Evolutionary conservation across 2,329 filamentous ascomycete genomes (phyloP).

Genomic region (Trichoderma breve): DNA sequence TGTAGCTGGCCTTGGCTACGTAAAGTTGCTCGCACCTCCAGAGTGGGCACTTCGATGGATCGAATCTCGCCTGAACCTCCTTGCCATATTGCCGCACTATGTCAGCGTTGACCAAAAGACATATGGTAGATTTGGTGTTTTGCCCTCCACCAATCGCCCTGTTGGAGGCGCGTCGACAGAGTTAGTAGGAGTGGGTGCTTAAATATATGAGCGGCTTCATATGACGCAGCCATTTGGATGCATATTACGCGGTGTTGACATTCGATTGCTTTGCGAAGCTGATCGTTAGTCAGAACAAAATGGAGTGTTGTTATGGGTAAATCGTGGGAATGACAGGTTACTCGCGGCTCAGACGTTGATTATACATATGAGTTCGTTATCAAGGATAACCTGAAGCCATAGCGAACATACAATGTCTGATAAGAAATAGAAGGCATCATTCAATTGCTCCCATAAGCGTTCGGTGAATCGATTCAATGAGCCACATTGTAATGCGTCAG

Average conservation of each 20-base stretch:
- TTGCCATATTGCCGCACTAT: slow-evolving; percentile 83
- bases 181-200: slow-evolving; percentile 44
- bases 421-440: background rate
- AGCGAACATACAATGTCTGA: background rate
- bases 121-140: slow-evolving; percentile 85
- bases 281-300: background rate
- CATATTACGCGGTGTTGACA: background rate
- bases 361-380: background rate
- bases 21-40: slow-evolving; percentile 85
- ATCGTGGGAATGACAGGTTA: background rate
- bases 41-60: slow-evolving; percentile 86
- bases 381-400: background rate
- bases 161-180: slow-evolving; percentile 52
- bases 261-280: background rate
- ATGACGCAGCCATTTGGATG: background rate
- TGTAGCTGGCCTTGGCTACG: slow-evolving; percentile 77
- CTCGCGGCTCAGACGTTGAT: background rate
- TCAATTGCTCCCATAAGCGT: background rate
- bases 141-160: slow-evolving; percentile 58
- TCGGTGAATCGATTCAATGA: background rate
- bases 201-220: slow-evolving; percentile 25
- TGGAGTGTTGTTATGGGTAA: background rate
- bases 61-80: slow-evolving; percentile 81
- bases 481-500: background rate
- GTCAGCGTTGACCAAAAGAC: slow-evolving; percentile 95